Evolutionary conservation across 164 flowering plant genomes (phyloP).

Genomic region (Euptelea pleiosperma): DNA sequence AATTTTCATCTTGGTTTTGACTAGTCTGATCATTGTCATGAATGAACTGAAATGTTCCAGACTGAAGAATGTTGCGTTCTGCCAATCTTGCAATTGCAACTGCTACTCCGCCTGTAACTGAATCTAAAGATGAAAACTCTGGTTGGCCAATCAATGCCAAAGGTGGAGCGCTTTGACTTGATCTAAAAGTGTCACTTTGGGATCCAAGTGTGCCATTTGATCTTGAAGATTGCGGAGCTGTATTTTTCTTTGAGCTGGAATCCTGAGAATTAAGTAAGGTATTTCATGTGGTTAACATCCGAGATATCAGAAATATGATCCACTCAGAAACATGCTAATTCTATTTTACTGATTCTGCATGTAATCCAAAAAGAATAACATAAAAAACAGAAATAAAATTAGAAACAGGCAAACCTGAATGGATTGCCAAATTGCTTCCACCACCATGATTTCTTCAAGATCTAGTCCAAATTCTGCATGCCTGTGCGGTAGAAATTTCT

Average conservation of each 20-base stretch:
- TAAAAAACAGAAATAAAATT: neutral
- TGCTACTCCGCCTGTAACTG: slow-evolving; percentile 22
- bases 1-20: slow-evolving; percentile 14
- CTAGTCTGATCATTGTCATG: neutral
- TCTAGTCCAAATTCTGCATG: slow-evolving; percentile 23
- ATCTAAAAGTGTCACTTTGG: slow-evolving; percentile 1
- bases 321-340: neutral
- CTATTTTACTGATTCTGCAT: neutral
- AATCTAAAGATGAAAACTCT: slow-evolving; percentile 6
- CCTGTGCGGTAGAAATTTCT: slow-evolving; percentile 12
- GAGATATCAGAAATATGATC: neutral
- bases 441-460: slow-evolving; percentile 33
- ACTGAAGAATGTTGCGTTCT: slow-evolving; percentile 13
- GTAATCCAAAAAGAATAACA: neutral
- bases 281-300: neutral
- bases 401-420: slow-evolving; percentile 22
- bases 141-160: slow-evolving; percentile 3
- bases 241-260: slow-evolving; percentile 8
- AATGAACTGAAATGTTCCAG: slow-evolving; percentile 7
- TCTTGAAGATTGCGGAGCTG: slow-evolving; percentile 11
- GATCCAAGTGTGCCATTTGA: slow-evolving; percentile 9
- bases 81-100: slow-evolving; percentile 26
- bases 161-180: slow-evolving; percentile 11
- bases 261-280: slow-evolving; percentile 14
- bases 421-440: slow-evolving; percentile 36